Evolutionary conservation across 345 rosid genomes (phyloP), one percentile per base, ranked within the genome.

Genomic region (Moringa oleifera): DNA sequence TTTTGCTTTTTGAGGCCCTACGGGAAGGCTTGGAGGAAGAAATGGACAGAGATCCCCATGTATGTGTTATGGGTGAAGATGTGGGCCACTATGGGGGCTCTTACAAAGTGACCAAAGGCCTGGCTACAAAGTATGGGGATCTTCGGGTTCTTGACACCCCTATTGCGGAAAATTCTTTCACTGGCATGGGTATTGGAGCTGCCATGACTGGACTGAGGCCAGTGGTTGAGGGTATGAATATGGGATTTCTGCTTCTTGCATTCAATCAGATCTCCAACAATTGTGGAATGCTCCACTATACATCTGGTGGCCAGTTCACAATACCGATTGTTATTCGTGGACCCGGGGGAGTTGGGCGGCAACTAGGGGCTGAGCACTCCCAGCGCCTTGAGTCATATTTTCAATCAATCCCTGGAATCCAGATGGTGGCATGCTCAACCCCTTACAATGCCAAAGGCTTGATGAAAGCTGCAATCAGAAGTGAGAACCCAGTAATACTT

Each of bases 371-470:
- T 19, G 98, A 93, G 80, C 98, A 93, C 69, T 93, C 97, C 0
- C 98, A 93, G 68, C 89, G 97, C 18, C 87, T 93, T 8, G 98
- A 93, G 66, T 93, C 98, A 28, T 93, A 90, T 81, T 90, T 93
- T 73, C 98, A 93, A 66, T 93, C 98, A 59, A 93, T 93, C 68
- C 97, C 98, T 0, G 98, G 98, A 61, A 93, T 93, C 78, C 98
- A 90, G 65, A 90, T 93, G 98, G 98, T 93, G 23, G 98, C 98
- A 3, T 93, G 98, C 84, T 93, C 98, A 0, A 93, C 97, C 24
- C 90, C 98, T n/a, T 88, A 86, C 31, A 93, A 94, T n/a, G 97
- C 99, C 20, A 94, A 94, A 80, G 99, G 99, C 53, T 76, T 94
- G 72, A 94, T 94, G 99, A 94, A 94, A 79, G 95, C 99, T 0